Percentiles rank a stretch among this genome's conserved stretches.
These are phyloP conservation scores for Prunus mira DNA, from an alignment of 306 rosid genomes.

Conservation along the genomic window DNA sequence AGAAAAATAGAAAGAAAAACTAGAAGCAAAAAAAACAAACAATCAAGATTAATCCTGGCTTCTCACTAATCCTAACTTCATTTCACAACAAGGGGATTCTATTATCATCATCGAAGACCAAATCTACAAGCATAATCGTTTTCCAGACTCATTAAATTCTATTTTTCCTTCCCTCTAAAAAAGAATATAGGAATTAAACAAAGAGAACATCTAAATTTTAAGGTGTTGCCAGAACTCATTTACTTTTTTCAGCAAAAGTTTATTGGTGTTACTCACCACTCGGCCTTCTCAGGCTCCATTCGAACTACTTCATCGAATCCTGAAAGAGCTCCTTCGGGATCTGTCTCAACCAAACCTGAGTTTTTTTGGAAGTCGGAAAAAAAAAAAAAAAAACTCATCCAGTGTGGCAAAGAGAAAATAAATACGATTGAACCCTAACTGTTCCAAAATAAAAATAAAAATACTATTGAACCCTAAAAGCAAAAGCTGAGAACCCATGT, in stretches of 20 bases:
- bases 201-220: background rate
- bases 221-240: background rate
- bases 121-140: background rate
- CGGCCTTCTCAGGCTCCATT: conserved; percentile 96
- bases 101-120: background rate
- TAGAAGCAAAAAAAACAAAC: background rate
- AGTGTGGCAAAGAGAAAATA: no score
- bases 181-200: background rate
- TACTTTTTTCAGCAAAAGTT: background rate
- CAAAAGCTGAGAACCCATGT: background rate
- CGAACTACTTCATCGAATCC: conserved; percentile 85
- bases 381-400: background rate
- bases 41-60: background rate
- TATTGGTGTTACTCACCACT: conserved; percentile 50
- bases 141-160: background rate
- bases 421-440: no score
- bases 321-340: conserved; percentile 86
- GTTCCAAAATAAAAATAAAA: no score
- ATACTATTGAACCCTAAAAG: no score
- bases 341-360: conserved; percentile 85
- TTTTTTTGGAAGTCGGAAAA: background rate
- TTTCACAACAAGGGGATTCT: background rate
- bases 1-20: background rate
- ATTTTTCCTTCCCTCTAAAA: background rate
- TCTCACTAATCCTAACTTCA: background rate